A percentile compares a stretch with the other conserved stretches of the same genome.
Evolutionary conservation across 106 monocot genomes (phyloP).

Genomic region (Dendrobium chrysotoxum): DNA sequence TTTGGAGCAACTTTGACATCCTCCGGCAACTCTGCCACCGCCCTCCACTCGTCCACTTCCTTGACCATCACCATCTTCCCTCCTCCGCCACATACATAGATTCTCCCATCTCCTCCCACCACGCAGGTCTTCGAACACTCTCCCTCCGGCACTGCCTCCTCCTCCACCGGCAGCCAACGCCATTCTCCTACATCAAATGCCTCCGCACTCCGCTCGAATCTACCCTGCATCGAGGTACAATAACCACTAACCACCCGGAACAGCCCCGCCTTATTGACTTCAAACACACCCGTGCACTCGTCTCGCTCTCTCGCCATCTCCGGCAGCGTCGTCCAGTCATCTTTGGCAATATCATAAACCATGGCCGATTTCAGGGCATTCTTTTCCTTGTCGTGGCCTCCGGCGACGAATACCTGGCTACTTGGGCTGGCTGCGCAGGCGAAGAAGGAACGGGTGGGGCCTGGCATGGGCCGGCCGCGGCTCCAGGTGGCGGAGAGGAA

Average conservation of each 20-base stretch:
- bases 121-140: conserved; percentile 23
- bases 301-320: conserved; percentile 38
- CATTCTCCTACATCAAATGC: conserved; percentile 18
- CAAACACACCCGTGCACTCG: conserved; percentile 36
- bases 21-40: conserved; percentile 21
- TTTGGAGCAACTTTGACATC: conserved; percentile 25
- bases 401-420: conserved; percentile 32
- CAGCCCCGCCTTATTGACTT: not conserved
- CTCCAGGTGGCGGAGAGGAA: conserved; percentile 28
- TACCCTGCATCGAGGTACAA: conserved; percentile 25
- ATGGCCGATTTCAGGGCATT: conserved; percentile 33
- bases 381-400: conserved; percentile 62
- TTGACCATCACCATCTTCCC: conserved; percentile 24
- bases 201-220: conserved; percentile 22
- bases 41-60: conserved; percentile 33
- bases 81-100: conserved; percentile 19
- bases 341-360: conserved; percentile 33
- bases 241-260: conserved; percentile 30
- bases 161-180: conserved; percentile 30
- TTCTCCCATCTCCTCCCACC: conserved; percentile 27
- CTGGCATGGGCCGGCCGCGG: conserved; percentile 27
- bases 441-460: conserved; percentile 35
- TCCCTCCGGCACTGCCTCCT: conserved; percentile 19
- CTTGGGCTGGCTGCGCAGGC: conserved; percentile 22
- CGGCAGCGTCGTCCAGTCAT: conserved; percentile 32